Evolutionary conservation across 148 eudicot genomes (phyloP), one percentile per base, ranked within the genome.

Genomic region (Linanthus parryae): DNA sequence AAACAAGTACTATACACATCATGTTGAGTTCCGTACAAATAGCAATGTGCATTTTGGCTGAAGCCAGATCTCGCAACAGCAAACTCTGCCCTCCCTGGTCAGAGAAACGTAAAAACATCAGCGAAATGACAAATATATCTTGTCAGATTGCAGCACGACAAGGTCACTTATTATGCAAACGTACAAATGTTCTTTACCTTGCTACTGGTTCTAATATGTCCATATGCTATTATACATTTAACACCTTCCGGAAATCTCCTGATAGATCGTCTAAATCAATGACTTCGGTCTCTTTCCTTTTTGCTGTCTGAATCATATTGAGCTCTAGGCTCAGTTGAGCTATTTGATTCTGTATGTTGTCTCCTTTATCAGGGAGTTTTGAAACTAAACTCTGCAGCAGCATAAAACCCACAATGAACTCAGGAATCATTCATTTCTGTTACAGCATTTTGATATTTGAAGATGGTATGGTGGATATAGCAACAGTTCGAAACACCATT

Each of bases 331-430:
- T 69, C 61, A 94, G 56, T 26, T 74, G 73, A 7, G 58, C 63
- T 54, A 94, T 73, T 71, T 82, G 96, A 68, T 71, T 88, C 18
- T 64, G 69, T 26, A 94, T 68, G 49, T 69, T 94, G 42, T 70
- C 77, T 4, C 99, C 99, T 14, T 77, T 76, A 59, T 94, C 99
- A 0, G 88, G 91, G 50, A 88, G 44, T 54, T 62, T 79, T 16
- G 85, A 67, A 20, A 84, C 49, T 5, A 79, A 73, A 29, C 53
- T 74, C 99, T 94, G 84, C 38, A 69, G 47, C 12, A 57, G 12
- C 9, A 20, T 18, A 26, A 44, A 44, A 27, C 24, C 28, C 29
- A 28, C 24, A 55, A 42, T 12, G 27, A 20, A 9, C 24, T 2
- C 24, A 22, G 27, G 2, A 49, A 8, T 2, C 20, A 6, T 30